Evolutionary conservation across 2,329 filamentous ascomycete species (phyloP), one percentile per base, ranked within the genome.

Genomic region (Aspergillus caelatus): DNA sequence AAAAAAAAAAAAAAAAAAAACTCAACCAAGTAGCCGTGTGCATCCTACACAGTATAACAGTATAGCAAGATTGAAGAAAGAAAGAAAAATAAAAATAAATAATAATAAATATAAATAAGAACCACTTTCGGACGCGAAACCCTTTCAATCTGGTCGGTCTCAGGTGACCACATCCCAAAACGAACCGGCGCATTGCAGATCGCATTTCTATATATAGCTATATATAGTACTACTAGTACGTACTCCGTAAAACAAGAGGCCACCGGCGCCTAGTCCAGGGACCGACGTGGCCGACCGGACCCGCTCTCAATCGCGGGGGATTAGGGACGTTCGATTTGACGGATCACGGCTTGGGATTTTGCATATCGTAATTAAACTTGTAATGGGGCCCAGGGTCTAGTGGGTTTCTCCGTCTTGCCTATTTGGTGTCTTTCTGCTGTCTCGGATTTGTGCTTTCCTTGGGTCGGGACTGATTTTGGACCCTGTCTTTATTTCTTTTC

Each of bases 281-380:
- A 52, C 48, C 48, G 48, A 58, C 45, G 43, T 50, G 30, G 57
- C 30, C 57, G 30, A 28, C 45, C 12, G 41, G 57, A 50, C 57
- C 43, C 43, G 41, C 30, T 30, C 57, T 50, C 32, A 39, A 58
- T 58, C 45, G 57, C 45, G 57, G 57, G 57, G 57, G 21, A 21
- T 45, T 23, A 34, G 57, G 30, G 41, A n/a, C 26, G 11, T 50
- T 34, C 48, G 48, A 32, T 58, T 41, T 50, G 57, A 50, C 46
- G 32, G 52, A 55, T 55, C 52, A 55, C 12, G 32, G 52, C 30
- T 23, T 26, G 21, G 30, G 21, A 58, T 34, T 48, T 36, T 58
- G 57, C 57, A 58, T 48, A 52, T 58, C 57, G 57, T 19, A 58
- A 58, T 58, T 58, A 58, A 58, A 58, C 57, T 26, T 50, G 43